Evolutionary conservation across 2,329 filamentous ascomycete species (phyloP).

Genomic region (Anthostomella pinea): DNA sequence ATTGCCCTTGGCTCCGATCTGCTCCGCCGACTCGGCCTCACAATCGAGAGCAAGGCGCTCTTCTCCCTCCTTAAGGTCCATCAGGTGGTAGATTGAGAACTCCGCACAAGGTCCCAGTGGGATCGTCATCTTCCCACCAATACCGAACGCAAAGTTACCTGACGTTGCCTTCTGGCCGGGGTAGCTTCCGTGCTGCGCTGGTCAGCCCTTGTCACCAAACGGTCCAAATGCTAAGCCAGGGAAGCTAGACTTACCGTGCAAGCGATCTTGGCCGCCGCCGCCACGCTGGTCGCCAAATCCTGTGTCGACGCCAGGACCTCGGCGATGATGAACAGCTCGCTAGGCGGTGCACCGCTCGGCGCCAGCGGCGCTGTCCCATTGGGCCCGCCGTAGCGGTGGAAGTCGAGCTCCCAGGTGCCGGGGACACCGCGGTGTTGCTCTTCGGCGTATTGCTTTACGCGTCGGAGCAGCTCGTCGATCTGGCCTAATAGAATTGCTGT

Average conservation of each 20-base stretch:
- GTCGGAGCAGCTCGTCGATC: conserved; percentile 34
- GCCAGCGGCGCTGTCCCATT: conserved; percentile 17
- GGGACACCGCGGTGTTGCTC: conserved; percentile 14
- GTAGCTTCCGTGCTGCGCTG: conserved; percentile 42
- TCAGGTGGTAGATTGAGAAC: conserved; percentile 49
- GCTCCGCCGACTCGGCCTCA: too few species aligned
- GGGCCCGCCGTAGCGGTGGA: conserved; percentile 45
- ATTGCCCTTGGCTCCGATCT: background rate
- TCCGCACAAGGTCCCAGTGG: conserved; percentile 39
- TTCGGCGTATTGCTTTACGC: conserved; percentile 29
- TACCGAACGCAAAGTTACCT: conserved; percentile 48
- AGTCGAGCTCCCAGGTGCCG: conserved; percentile 38
- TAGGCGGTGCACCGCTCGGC: background rate
- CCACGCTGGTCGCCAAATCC: conserved; percentile 41
- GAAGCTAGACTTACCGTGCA: conserved; percentile 29
- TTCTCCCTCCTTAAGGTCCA: conserved; percentile 36
- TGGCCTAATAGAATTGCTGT: conserved; percentile 41
- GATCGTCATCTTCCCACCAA: conserved; percentile 37
- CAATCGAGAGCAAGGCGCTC: conserved; percentile 14
- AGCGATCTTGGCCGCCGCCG: conserved; percentile 38
- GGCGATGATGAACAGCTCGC: conserved; percentile 45
- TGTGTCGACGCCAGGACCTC: conserved; percentile 46
- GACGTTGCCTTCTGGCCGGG: conserved; percentile 49
- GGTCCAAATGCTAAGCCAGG: too few species aligned
- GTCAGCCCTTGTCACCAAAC: conserved; percentile 2